phyloP scores from a whole-genome alignment of 2,329 filamentous ascomycete species.

The Myriosclerotinia curreyana region DNA sequence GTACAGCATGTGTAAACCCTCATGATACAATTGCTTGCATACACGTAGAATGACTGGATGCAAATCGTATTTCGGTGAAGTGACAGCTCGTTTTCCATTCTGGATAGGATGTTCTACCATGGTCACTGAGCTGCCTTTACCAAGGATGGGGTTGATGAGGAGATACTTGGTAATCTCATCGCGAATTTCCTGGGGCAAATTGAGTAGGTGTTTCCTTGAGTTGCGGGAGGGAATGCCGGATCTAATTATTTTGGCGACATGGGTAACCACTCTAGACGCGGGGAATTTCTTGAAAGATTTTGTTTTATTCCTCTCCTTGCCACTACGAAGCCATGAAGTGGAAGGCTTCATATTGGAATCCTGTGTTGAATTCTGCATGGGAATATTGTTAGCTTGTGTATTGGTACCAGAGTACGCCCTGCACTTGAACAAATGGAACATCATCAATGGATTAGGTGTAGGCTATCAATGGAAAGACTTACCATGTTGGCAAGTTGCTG shows the following conservation, averaged over 20 bases:
- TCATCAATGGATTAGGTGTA: no score
- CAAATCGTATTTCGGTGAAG: not conserved
- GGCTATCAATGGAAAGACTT: not conserved
- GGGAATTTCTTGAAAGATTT: rapidly evolving
- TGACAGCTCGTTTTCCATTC: not conserved
- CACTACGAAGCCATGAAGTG: no score
- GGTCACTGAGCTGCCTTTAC: not conserved
- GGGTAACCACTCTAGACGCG: not conserved
- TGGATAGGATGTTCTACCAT: not conserved
- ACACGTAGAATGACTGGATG: not conserved
- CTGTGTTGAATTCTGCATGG: not conserved
- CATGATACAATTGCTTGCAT: not conserved
- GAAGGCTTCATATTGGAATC: not conserved
- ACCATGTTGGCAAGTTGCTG: not conserved
- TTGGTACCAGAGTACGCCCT: not conserved
- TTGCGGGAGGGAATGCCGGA: not conserved
- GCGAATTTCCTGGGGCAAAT: not conserved
- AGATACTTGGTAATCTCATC: not conserved
- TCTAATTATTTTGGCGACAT: rapidly evolving
- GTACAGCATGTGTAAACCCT: not conserved
- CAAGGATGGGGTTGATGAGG: not conserved
- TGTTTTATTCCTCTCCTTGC: not conserved
- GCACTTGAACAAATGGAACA: no score
- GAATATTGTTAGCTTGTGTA: not conserved
- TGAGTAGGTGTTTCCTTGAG: not conserved